A percentile compares a stretch with the other conserved stretches of the same genome.
Conservation (phyloP, 257 asterid genomes). For the Fraxinus americana region DNA sequence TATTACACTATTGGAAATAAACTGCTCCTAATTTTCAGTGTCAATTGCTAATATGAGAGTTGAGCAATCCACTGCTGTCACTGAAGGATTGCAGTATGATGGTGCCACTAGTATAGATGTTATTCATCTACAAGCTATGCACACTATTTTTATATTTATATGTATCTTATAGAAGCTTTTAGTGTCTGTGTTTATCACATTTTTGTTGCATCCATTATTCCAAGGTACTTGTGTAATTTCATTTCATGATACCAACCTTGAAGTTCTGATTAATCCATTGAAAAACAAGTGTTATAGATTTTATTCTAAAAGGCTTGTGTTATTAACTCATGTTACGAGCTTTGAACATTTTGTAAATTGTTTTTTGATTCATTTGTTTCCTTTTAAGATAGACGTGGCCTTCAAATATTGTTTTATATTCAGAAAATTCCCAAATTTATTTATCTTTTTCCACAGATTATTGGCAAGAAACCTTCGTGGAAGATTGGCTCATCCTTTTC, state of each 20-base stretch:
- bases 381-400: background rate
- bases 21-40: background rate
- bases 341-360: background rate
- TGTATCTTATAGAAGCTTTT: no score
- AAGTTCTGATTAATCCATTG: background rate
- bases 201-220: background rate
- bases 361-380: background rate
- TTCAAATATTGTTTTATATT: background rate
- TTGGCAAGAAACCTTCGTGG: conserved; percentile 90
- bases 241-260: background rate
- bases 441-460: conserved; percentile 40
- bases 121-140: no score
- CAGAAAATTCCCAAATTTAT: background rate
- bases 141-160: no score
- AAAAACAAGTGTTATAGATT: background rate
- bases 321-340: background rate
- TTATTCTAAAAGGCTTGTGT: no score
- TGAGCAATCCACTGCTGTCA: background rate
- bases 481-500: conserved; percentile 88
- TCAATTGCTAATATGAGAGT: background rate
- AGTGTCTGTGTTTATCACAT: background rate
- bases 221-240: conserved; percentile 1
- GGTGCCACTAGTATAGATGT: background rate
- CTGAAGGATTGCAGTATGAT: conserved; percentile 9
- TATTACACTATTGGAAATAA: background rate